These are phyloP conservation scores for Zygosaccharomyces kombuchaensis DNA, from an alignment of 805 yeast species.

Conservation along the genomic window DNA sequence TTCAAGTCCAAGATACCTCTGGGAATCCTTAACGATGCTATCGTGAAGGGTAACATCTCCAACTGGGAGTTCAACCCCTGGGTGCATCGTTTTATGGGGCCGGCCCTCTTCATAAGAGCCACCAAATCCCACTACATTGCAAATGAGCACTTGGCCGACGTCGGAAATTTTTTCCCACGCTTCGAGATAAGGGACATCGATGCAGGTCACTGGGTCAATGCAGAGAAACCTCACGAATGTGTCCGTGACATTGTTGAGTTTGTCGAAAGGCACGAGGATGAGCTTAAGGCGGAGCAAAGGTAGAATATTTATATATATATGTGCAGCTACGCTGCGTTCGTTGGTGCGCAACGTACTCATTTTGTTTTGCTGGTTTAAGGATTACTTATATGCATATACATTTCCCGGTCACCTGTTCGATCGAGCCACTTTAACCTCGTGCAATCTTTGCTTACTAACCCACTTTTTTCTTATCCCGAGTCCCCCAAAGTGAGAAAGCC, in stretches of 20 bases:
- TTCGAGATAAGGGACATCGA: conserved; percentile 71
- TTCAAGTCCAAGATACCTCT: conserved; percentile 55
- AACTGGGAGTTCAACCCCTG: conserved; percentile 70
- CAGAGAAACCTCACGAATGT: conserved; percentile 80
- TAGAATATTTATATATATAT: neutral
- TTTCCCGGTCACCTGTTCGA: neutral
- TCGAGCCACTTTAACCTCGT: too few species aligned
- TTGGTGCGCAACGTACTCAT: neutral
- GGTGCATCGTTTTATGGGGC: conserved; percentile 57
- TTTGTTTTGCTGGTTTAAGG: neutral
- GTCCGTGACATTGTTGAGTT: conserved; percentile 58
- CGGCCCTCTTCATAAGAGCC: conserved; percentile 77
- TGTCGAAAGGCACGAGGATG: conserved; percentile 44
- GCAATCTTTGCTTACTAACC: too few species aligned
- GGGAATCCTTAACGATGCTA: conserved; percentile 56
- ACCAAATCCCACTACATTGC: conserved; percentile 70
- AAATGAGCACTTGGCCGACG: conserved; percentile 70
- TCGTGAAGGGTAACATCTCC: conserved; percentile 63
- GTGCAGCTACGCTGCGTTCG: neutral
- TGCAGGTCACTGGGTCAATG: conserved; percentile 90
- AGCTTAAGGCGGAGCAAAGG: conserved; percentile 1
- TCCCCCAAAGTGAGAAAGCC: neutral
- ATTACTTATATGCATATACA: neutral
- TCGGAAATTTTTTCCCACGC: conserved; percentile 73
- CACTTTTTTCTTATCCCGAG: neutral